A percentile compares a stretch with the other conserved stretches of the same genome.
These are phyloP conservation scores for Ophiocordyceps australis DNA, from an alignment of 2,329 filamentous ascomycete species.

Conservation along the genomic window DNA sequence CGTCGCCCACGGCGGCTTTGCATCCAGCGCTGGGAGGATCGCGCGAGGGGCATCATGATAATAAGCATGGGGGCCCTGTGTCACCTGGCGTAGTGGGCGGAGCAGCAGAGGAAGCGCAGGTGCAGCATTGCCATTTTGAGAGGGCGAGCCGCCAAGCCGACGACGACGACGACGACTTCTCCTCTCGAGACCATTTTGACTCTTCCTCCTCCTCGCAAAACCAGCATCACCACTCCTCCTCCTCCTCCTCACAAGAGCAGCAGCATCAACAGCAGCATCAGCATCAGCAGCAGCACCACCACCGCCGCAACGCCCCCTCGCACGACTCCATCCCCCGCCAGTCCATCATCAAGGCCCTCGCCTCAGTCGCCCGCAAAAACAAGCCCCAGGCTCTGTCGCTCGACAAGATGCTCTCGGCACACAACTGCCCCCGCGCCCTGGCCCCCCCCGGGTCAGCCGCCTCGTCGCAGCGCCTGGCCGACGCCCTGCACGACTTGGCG, in stretches of 20 bases:
- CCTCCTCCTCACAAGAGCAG: not conserved
- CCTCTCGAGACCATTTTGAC: no score
- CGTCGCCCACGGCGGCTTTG: no score
- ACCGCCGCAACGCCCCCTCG: conserved; percentile 33
- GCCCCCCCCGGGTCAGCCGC: conserved; percentile 23
- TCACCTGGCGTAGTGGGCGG: no score
- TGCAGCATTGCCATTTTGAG: no score
- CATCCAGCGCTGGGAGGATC: no score
- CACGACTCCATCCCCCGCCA: conserved; percentile 53
- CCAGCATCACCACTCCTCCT: not conserved
- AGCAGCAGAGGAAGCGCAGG: no score
- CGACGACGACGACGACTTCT: no score
- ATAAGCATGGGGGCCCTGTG: no score
- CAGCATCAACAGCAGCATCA: no score
- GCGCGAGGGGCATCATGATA: no score
- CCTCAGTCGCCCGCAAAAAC: conserved; percentile 43
- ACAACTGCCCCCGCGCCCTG: conserved; percentile 12
- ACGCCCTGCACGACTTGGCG: conserved; percentile 36
- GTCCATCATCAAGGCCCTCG: conserved; percentile 68
- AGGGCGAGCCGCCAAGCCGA: no score
- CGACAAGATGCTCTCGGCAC: conserved; percentile 36
- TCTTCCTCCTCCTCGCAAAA: conserved; percentile 1
- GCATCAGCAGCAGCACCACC: no score
- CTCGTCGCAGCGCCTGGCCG: conserved; percentile 44
- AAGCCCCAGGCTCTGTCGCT: conserved; percentile 46